Evolutionary conservation across 345 rosid species (phyloP).

Genomic region (Dipteronia sinensis): DNA sequence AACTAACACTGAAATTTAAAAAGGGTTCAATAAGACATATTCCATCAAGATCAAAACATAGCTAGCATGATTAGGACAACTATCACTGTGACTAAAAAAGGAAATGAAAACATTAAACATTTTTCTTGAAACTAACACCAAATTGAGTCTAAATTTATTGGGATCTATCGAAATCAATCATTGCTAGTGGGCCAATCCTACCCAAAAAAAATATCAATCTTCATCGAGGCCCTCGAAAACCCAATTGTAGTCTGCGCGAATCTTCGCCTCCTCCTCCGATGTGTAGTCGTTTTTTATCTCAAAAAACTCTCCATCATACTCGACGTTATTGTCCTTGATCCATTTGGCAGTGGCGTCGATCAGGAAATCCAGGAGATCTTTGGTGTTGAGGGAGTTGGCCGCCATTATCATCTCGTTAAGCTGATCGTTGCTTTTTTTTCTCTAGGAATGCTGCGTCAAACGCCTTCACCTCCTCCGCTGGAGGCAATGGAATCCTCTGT

Average conservation of each 20-base stretch:
- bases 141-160: no score
- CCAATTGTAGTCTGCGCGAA: slow-evolving; percentile 30
- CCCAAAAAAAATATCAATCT: not conserved
- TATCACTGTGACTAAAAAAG: no score
- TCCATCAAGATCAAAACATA: no score
- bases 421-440: slow-evolving; percentile 14
- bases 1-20: no score
- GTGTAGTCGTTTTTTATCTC: slow-evolving; percentile 41
- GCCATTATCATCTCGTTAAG: slow-evolving; percentile 35
- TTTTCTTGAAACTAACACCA: no score
- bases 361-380: slow-evolving; percentile 32
- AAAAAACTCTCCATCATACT: slow-evolving; percentile 35
- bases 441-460: slow-evolving; percentile 20
- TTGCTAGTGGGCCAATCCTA: no score
- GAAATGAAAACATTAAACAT: no score
- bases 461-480: slow-evolving; percentile 7
- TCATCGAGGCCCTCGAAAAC: slow-evolving; percentile 36
- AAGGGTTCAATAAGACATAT: no score
- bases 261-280: slow-evolving; percentile 36
- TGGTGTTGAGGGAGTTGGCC: slow-evolving; percentile 38
- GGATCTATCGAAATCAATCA: no score
- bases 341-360: slow-evolving; percentile 29
- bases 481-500: not conserved
- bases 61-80: no score
- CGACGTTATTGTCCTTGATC: slow-evolving; percentile 44